Percentiles rank a stretch among this genome's conserved stretches.
These are phyloP conservation scores for Pseudopithomyces maydicus DNA, from an alignment of 2,329 filamentous ascomycete species.

Conservation along the genomic window DNA sequence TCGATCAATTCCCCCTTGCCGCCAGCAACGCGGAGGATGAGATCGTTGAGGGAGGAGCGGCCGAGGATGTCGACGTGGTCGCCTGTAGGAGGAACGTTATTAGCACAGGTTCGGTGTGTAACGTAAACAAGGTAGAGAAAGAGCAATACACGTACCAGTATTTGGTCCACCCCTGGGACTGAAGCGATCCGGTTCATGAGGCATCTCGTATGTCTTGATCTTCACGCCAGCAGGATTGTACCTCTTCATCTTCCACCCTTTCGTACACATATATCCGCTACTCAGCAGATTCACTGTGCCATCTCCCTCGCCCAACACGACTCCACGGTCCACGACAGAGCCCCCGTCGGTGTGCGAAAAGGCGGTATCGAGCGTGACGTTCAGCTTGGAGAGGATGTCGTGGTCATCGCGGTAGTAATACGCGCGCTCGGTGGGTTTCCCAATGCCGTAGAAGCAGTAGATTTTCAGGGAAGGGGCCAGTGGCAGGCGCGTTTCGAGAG, in stretches of 20 bases:
- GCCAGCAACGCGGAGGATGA: slow-evolving; percentile 84
- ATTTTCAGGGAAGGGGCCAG: slow-evolving; percentile 89
- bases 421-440: slow-evolving; percentile 88
- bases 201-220: slow-evolving; percentile 92
- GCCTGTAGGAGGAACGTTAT: slow-evolving; percentile 50
- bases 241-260: slow-evolving; percentile 89
- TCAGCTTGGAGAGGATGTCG: slow-evolving; percentile 68
- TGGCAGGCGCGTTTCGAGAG: slow-evolving; percentile 84
- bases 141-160: slow-evolving; percentile 53
- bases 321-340: slow-evolving; percentile 76
- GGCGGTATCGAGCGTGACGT: slow-evolving; percentile 62
- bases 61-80: slow-evolving; percentile 98
- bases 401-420: slow-evolving; percentile 86
- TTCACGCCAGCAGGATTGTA: slow-evolving; percentile 88
- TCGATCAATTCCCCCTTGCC: slow-evolving; percentile 81
- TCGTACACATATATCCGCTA: slow-evolving; percentile 94
- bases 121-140: neutral
- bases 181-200: slow-evolving; percentile 91
- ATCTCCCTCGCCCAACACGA: slow-evolving; percentile 95
- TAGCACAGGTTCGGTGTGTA: slow-evolving; percentile 5
- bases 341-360: slow-evolving; percentile 62
- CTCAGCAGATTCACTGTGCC: slow-evolving; percentile 94
- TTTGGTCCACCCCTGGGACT: slow-evolving; percentile 75
- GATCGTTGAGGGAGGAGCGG: slow-evolving; percentile 84
- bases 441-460: slow-evolving; percentile 96